Evolutionary conservation across 2,329 filamentous ascomycete genomes (phyloP), one percentile per base, ranked within the genome.

Genomic region (Trichoderma semiorbis): DNA sequence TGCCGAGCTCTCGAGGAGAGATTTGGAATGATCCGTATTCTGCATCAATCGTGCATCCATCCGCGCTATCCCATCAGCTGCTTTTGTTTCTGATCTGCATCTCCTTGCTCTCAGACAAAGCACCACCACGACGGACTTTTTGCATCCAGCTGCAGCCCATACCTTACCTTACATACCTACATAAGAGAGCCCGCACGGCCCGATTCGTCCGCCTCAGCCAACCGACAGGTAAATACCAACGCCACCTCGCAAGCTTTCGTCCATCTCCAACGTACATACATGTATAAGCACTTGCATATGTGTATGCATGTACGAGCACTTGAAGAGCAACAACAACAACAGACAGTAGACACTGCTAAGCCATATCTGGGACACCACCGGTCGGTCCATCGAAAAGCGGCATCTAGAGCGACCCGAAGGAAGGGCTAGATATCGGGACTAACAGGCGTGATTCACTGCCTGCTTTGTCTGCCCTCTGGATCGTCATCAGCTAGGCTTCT

Each of bases 11-110:
- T 64, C 14, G 36, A 61, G 64, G 53, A 60, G 39, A 53, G 63
- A 50, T 71, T 68, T 69, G 43, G 39, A 43, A 70, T 72, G 71
- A 72, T 70, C 66, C 50, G 30, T 64, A 58, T 62, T 34, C 69
- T 68, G 53, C 57, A 71, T 63, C 62, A 78, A 78, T 77, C 74
- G 74, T 76, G 75, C 74, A 78, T 76, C 69, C 39, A 36, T 53
- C 63, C 34, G 60, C 34, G 47, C 34, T 50, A 39, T n/a, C 24
- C 55, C 55, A 58, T 58, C 24, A 16, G 18, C 53, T 58, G 53
- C 30, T 57, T 24, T 63, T 16, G 39, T 43, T 21, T 43, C 26
- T 36, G 32, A 14, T 55, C 30, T 55, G 43, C 28, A 32, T 30
- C 16, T 36, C 26, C 53, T 58, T 34, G 28, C 30, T 32, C 18